phyloP scores from a whole-genome alignment of 2,329 filamentous ascomycete species.

The Bipolaris victoriae region DNA sequence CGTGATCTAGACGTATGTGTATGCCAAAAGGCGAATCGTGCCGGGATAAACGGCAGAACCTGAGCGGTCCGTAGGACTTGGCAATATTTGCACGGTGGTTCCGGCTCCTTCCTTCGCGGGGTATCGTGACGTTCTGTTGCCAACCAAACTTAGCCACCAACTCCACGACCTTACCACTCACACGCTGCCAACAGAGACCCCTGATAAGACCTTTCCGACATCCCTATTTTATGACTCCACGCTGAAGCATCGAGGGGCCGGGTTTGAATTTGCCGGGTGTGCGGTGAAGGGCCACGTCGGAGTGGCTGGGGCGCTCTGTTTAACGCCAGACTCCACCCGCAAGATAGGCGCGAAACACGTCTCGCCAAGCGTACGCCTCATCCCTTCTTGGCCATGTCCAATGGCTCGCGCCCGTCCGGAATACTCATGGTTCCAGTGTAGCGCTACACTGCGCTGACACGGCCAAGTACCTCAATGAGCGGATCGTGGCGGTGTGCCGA shows the following conservation, averaged over 20 bases:
- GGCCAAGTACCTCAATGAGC: constrained; percentile 11
- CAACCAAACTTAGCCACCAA: not conserved
- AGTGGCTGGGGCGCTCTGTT: constrained; percentile 17
- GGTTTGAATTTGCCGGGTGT: not conserved
- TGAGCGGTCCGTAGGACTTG: constrained; percentile 1
- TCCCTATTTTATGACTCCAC: not conserved
- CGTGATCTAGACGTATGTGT: not conserved
- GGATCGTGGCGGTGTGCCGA: constrained; percentile 19
- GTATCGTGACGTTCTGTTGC: constrained; percentile 12
- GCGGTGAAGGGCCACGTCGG: constrained; percentile 5
- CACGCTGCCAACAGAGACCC: not conserved
- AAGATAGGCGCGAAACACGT: constrained; percentile 3
- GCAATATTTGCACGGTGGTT: constrained; percentile 10
- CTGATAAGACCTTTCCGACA: not conserved
- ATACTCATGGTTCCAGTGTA: constrained; percentile 16
- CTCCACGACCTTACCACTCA: not conserved
- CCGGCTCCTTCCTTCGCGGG: constrained; percentile 12
- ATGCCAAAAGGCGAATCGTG: not conserved
- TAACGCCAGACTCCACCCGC: constrained; percentile 5
- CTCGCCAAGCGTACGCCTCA: constrained; percentile 11
- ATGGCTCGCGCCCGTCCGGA: constrained; percentile 6
- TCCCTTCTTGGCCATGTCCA: constrained; percentile 10
- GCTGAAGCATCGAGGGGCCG: not conserved
- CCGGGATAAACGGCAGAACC: constrained; percentile 6
- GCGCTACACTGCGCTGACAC: constrained; percentile 12